phyloP scores from a whole-genome alignment of 1,284 basidiomycete genomes.

The Ceratobasidium sp. region DNA sequence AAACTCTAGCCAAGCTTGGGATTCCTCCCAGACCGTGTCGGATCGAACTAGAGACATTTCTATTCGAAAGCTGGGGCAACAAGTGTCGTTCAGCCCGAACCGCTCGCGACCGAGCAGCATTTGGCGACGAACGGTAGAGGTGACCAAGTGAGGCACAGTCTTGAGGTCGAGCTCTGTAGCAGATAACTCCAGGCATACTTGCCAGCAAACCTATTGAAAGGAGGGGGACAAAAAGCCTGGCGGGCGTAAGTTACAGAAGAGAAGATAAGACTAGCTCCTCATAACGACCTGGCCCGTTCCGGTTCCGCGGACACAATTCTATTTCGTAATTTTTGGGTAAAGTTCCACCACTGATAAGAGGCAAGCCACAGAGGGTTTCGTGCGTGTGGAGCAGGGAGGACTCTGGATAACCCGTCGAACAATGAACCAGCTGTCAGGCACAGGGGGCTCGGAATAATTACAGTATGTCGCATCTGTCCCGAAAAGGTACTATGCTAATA shows the following conservation, averaged over 20 bases:
- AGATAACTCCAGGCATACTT: conserved; percentile 34
- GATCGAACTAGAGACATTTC: neutral
- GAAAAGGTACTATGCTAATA: neutral
- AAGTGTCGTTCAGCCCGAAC: conserved; percentile 12
- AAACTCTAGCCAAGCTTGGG: conserved; percentile 1
- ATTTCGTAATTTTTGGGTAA: conserved; percentile 31
- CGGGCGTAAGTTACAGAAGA: neutral
- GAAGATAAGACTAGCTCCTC: conserved; percentile 16
- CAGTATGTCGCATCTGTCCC: neutral
- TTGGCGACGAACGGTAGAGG: conserved; percentile 28
- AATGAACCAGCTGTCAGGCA: neutral
- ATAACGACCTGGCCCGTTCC: conserved; percentile 13
- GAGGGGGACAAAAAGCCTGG: neutral
- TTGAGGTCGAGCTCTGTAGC: conserved; percentile 25
- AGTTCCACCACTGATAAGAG: conserved; percentile 9
- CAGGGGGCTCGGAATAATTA: neutral
- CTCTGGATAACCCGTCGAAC: neutral
- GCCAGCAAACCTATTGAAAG: neutral
- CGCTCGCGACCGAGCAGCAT: neutral
- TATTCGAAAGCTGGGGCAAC: neutral
- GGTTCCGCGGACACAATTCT: conserved; percentile 21
- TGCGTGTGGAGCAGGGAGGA: neutral
- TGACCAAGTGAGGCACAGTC: conserved; percentile 34
- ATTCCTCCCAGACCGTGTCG: neutral
- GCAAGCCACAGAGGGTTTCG: neutral